These are phyloP conservation scores for Cairneyella variabilis DNA, from an alignment of 495 filamentous ascomycete species.

Conservation along the genomic window DNA sequence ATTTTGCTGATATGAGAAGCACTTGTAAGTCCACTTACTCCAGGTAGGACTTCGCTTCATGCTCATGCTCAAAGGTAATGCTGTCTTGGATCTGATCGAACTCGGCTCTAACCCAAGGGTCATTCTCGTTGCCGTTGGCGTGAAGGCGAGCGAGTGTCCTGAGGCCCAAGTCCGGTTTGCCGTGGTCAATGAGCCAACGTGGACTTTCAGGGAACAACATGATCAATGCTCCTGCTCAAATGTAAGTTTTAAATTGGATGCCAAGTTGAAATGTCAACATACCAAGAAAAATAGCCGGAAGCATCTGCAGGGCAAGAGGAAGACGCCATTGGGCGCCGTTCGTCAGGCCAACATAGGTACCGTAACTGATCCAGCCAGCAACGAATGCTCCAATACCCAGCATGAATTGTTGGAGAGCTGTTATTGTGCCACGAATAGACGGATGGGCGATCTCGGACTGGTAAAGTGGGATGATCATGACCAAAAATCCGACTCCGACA, in stretches of 20 bases:
- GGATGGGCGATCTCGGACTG: constrained; percentile 52
- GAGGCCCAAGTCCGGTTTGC: constrained; percentile 47
- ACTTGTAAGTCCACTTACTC: constrained; percentile 34
- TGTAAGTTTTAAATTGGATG: constrained; percentile 8
- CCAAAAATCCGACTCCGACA: constrained; percentile 52
- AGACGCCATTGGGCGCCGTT: constrained; percentile 50
- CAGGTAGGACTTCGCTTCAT: constrained; percentile 64
- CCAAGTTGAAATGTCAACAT: constrained; percentile 4
- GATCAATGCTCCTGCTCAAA: constrained; percentile 34
- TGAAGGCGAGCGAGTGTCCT: constrained; percentile 56
- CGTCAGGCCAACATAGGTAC: constrained; percentile 31
- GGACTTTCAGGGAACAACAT: constrained; percentile 56
- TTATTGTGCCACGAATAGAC: constrained; percentile 47
- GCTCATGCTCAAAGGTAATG: constrained; percentile 52
- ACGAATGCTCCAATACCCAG: constrained; percentile 50
- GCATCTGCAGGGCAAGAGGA: constrained; percentile 53
- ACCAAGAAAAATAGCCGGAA: constrained; percentile 52
- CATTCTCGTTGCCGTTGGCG: constrained; percentile 50
- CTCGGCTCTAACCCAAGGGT: constrained; percentile 61
- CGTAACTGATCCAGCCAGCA: constrained; percentile 41
- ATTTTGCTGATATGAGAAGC: too few species aligned
- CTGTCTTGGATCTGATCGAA: constrained; percentile 63
- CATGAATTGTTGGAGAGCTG: constrained; percentile 59
- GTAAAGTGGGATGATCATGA: constrained; percentile 46
- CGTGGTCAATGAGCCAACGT: constrained; percentile 59